Percentiles rank a stretch among this genome's conserved stretches.
Evolutionary conservation across 108 stramenopile species (phyloP).

Genomic region (Nannochloropsis oceanica): DNA sequence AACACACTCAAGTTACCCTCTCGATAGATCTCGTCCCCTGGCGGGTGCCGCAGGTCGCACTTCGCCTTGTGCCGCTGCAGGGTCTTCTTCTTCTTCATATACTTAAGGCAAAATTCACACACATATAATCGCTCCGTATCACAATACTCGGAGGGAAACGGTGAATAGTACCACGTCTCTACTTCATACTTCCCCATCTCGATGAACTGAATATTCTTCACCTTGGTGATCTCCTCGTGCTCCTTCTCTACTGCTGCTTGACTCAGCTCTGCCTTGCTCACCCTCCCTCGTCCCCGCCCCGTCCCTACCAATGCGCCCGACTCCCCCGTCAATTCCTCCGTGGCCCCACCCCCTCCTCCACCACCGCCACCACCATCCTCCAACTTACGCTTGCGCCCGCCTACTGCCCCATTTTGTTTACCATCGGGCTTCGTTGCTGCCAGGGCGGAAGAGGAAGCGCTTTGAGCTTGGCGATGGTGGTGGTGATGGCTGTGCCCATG

Average conservation of each 20-base stretch:
- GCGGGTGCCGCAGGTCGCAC: conserved; percentile 15
- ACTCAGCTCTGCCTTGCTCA: conserved; percentile 8
- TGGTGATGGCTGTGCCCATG: neutral
- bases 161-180: conserved; percentile 98
- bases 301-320: neutral
- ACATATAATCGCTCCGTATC: conserved; percentile 69
- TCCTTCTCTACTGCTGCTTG: conserved; percentile 48
- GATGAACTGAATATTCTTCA: conserved; percentile 91
- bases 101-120: conserved; percentile 82
- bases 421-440: neutral
- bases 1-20: conserved; percentile 24
- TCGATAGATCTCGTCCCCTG: conserved; percentile 30
- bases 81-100: conserved; percentile 67
- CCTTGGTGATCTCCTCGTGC: conserved; percentile 97
- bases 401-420: conserved; percentile 1
- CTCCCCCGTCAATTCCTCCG: conserved; percentile 27
- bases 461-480: neutral
- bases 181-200: conserved; percentile 71
- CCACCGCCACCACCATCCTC: neutral
- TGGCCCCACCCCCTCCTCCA: neutral
- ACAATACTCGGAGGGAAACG: conserved; percentile 86
- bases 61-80: conserved; percentile 57
- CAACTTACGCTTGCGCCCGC: neutral
- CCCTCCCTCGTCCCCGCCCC: neutral
- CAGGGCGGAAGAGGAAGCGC: neutral